Conservation (phyloP, 192 early-diverging fungal species). For the Pilobolus umbonatus region DNA sequence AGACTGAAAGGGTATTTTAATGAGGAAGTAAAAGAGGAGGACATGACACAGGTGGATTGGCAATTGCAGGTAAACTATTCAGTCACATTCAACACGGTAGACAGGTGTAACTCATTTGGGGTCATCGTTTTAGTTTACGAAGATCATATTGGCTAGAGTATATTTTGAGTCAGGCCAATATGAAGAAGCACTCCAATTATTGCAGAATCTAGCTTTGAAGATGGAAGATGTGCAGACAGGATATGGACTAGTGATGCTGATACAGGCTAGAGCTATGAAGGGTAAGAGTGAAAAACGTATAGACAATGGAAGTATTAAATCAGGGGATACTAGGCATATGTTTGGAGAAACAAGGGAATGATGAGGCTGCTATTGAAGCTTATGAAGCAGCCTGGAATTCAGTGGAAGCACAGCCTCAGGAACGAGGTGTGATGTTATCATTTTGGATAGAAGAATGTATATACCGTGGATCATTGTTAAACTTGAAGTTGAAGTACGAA, state of each 20-base stretch:
- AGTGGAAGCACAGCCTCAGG: constrained; percentile 16
- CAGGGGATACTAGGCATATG: no score
- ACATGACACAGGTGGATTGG: no score
- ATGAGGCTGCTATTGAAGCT: constrained; percentile 37
- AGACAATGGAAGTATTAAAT: no score
- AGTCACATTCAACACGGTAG: no score
- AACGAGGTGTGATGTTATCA: constrained; percentile 16
- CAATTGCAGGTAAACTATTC: no score
- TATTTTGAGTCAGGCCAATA: constrained; percentile 52
- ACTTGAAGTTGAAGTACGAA: constrained; percentile 9
- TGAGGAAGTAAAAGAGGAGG: background rate
- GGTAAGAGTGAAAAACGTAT: no score
- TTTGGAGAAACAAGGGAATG: constrained; percentile 37
- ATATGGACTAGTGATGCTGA: constrained; percentile 53
- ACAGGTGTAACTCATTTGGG: background rate
- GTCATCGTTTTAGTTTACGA: constrained; percentile 27
- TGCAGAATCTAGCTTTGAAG: constrained; percentile 32
- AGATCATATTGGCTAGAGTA: constrained; percentile 51
- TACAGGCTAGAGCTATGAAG: constrained; percentile 52
- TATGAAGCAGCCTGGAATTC: constrained; percentile 46
- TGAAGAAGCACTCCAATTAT: constrained; percentile 36
- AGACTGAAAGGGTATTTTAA: no score
- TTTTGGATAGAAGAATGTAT: constrained; percentile 20
- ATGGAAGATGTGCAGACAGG: constrained; percentile 36
- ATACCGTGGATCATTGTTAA: constrained; percentile 8